These are phyloP conservation scores for Aspergillus ellipticus DNA, from an alignment of 495 filamentous ascomycete species.

Conservation along the genomic window DNA sequence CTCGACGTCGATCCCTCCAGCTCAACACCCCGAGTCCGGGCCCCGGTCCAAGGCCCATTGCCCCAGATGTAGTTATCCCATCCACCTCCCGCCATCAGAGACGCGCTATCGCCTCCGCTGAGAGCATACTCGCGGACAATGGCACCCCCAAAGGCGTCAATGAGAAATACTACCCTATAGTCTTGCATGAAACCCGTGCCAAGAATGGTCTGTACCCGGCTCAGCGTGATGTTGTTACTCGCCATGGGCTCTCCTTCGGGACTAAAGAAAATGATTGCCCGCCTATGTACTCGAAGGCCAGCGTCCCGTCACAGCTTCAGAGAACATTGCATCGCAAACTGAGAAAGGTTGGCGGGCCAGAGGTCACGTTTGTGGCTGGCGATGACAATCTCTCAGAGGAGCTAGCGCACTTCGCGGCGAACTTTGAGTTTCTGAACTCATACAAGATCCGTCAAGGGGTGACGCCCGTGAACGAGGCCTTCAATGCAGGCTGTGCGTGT, in stretches of 20 bases:
- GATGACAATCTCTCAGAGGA: constrained; percentile 18
- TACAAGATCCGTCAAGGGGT: constrained; percentile 39
- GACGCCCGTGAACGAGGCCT: constrained; percentile 25
- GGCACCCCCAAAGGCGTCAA: constrained; percentile 15
- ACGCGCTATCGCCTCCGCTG: constrained; percentile 12
- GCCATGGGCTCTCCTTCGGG: constrained; percentile 7
- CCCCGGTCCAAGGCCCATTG: background rate
- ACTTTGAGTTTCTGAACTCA: constrained; percentile 44
- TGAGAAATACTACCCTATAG: constrained; percentile 23
- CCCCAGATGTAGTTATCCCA: constrained; percentile 23
- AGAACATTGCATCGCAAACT: constrained; percentile 25
- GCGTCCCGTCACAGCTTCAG: constrained; percentile 5
- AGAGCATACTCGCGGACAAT: background rate
- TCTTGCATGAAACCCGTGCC: constrained; percentile 19
- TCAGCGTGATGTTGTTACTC: constrained; percentile 16
- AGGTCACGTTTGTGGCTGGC: constrained; percentile 19
- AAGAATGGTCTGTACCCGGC: constrained; percentile 22
- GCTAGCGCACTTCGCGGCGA: constrained; percentile 24
- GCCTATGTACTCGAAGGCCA: constrained; percentile 8
- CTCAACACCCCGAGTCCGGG: constrained; percentile 12
- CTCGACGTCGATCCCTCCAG: background rate
- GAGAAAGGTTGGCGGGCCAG: constrained; percentile 24
- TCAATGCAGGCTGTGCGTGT: constrained; percentile 43
- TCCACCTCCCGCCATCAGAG: constrained; percentile 21
- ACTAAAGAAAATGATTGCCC: background rate